Conservation (phyloP, 345 rosid species). For the Salix suchowensis region DNA sequence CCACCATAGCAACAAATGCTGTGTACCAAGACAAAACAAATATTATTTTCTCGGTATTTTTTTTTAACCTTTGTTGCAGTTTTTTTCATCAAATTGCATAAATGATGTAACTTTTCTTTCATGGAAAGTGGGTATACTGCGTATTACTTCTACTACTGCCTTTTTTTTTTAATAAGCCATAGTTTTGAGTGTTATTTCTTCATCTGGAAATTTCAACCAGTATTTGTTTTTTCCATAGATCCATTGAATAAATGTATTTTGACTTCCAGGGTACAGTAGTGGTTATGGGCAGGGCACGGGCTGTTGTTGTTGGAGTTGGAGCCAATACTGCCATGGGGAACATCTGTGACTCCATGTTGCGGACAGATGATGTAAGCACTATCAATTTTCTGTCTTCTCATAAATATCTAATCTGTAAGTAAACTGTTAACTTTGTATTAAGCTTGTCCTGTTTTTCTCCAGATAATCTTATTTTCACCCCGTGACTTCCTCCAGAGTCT, state of each 20-base stretch:
- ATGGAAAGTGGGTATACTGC: no score
- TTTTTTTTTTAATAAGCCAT: background rate
- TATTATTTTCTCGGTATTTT: constrained; percentile 84
- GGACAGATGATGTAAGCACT: constrained; percentile 72
- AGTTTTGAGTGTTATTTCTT: background rate
- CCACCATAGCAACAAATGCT: constrained; percentile 71
- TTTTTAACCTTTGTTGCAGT: background rate
- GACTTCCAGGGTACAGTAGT: constrained; percentile 88
- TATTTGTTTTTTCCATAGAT: background rate
- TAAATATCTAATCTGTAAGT: background rate
- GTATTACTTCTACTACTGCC: no score
- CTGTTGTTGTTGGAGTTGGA: constrained; percentile 91
- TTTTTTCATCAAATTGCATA: constrained; percentile 1
- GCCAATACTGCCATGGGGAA: constrained; percentile 97
- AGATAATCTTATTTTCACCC: constrained; percentile 4
- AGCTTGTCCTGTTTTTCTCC: background rate
- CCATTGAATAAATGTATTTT: constrained; percentile 13
- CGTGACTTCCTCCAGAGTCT: background rate
- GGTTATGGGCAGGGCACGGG: constrained; percentile 92
- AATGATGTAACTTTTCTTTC: background rate
- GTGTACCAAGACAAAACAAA: constrained; percentile 99
- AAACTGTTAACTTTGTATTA: background rate
- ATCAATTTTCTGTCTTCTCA: constrained; percentile 4
- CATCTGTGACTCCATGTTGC: constrained; percentile 96
- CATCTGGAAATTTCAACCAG: background rate